Evolutionary conservation across 2,329 filamentous ascomycete genomes (phyloP).

Genomic region (Aspergillus carbonarius): DNA sequence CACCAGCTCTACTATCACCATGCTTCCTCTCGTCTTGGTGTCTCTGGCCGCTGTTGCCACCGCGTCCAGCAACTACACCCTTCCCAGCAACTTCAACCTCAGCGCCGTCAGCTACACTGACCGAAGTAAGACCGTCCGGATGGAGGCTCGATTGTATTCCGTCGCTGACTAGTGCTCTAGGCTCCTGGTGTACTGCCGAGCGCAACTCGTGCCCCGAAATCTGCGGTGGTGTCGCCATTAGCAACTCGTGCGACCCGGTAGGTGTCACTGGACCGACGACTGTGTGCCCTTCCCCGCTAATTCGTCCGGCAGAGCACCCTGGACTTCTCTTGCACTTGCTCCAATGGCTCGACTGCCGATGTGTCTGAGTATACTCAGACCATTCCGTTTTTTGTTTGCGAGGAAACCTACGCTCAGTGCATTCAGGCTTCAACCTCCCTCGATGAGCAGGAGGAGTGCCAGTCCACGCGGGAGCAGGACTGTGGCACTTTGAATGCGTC

Average conservation of each 20-base stretch:
- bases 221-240: slow-evolving; percentile 52
- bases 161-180: slow-evolving; percentile 28
- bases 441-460: slow-evolving; percentile 51
- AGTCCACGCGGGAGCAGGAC: slow-evolving; percentile 32
- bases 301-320: slow-evolving; percentile 46
- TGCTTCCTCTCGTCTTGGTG: slow-evolving; percentile 9
- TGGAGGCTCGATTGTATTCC: background rate
- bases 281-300: slow-evolving; percentile 12
- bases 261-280: slow-evolving; percentile 26
- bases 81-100: slow-evolving; percentile 11
- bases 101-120: slow-evolving; percentile 3
- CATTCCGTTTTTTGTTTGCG: slow-evolving; percentile 61
- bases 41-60: slow-evolving; percentile 8
- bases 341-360: slow-evolving; percentile 55
- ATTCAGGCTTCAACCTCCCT: slow-evolving; percentile 41
- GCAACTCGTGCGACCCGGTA: slow-evolving; percentile 60
- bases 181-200: slow-evolving; percentile 59
- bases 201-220: slow-evolving; percentile 60
- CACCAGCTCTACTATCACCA: background rate
- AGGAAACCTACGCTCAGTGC: slow-evolving; percentile 52
- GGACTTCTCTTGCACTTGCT: slow-evolving; percentile 58
- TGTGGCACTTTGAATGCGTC: slow-evolving; percentile 56
- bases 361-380: slow-evolving; percentile 57
- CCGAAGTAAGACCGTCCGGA: slow-evolving; percentile 1
- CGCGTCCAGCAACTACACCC: slow-evolving; percentile 12